These are phyloP conservation scores for Lasiodiplodia sp. DNA, from an alignment of 2,329 filamentous ascomycete species.

Conservation along the genomic window DNA sequence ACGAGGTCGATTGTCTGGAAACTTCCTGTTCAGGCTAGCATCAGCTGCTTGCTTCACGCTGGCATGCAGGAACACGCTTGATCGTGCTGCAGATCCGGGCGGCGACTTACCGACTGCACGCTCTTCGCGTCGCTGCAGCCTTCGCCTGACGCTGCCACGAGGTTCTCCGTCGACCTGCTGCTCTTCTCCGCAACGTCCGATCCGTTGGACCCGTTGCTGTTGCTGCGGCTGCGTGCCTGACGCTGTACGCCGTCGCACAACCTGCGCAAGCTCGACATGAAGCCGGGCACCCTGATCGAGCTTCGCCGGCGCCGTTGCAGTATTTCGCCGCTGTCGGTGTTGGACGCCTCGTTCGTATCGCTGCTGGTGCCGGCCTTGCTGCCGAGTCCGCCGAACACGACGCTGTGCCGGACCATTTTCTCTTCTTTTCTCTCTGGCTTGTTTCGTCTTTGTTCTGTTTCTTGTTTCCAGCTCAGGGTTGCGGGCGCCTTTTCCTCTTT, in stretches of 20 bases:
- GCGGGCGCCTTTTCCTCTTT: neutral
- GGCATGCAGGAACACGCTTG: constrained; percentile 4
- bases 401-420: constrained; percentile 15
- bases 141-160: constrained; percentile 8
- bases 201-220: neutral
- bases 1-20: neutral
- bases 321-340: neutral
- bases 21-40: constrained; percentile 26
- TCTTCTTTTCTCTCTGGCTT: neutral
- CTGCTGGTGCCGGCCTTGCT: neutral
- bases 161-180: constrained; percentile 14
- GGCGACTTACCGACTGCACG: constrained; percentile 7
- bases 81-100: neutral
- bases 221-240: constrained; percentile 8
- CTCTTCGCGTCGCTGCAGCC: constrained; percentile 6
- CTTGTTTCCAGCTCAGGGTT: neutral
- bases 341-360: neutral
- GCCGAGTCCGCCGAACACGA: constrained; percentile 14
- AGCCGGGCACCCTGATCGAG: constrained; percentile 6
- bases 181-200: constrained; percentile 8
- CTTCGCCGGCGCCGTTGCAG: constrained; percentile 7
- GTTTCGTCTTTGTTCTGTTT: constrained; percentile 4
- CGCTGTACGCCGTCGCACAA: constrained; percentile 18
- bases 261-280: constrained; percentile 7
- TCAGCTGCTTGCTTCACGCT: neutral